These are phyloP conservation scores for Arthrobotrys pseudoclavata DNA, from an alignment of 2,329 filamentous ascomycete species.

Conservation along the genomic window DNA sequence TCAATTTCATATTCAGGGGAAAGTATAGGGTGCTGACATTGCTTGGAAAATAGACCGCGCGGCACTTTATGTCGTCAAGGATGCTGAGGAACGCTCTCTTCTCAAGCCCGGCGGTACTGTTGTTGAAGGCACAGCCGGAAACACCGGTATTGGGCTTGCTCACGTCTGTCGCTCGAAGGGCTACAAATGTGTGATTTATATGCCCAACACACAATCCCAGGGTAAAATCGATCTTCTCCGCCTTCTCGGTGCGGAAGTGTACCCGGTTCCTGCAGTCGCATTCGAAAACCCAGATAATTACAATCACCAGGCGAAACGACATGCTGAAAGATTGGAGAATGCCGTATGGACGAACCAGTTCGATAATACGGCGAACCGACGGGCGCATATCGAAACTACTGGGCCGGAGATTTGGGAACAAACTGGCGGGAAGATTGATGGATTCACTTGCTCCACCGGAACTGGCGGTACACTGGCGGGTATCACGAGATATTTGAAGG, in stretches of 20 bases:
- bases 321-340: slow-evolving; percentile 79
- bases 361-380: slow-evolving; percentile 93
- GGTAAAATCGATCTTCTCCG: slow-evolving; percentile 95
- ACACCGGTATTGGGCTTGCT: slow-evolving; percentile 96
- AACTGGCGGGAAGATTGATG: slow-evolving; percentile 86
- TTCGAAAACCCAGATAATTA: slow-evolving; percentile 97
- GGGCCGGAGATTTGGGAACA: slow-evolving; percentile 98
- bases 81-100: slow-evolving; percentile 89
- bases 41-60: slow-evolving; percentile 76
- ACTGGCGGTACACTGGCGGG: slow-evolving; percentile 93
- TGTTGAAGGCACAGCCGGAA: slow-evolving; percentile 95
- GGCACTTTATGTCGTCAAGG: slow-evolving; percentile 90
- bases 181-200: slow-evolving; percentile 98
- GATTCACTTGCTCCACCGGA: slow-evolving; percentile 94
- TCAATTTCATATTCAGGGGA: neutral
- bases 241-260: slow-evolving; percentile 91
- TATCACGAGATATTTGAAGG: slow-evolving; percentile 88
- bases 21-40: neutral
- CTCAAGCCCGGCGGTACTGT: slow-evolving; percentile 90
- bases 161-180: slow-evolving; percentile 94
- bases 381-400: slow-evolving; percentile 95
- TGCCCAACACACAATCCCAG: slow-evolving; percentile 98
- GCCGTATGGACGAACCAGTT: slow-evolving; percentile 99
- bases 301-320: slow-evolving; percentile 92
- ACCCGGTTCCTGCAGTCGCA: slow-evolving; percentile 93